Conservation (phyloP, 139 green algal genomes). For the Mesotaenium endlicherianum region DNA sequence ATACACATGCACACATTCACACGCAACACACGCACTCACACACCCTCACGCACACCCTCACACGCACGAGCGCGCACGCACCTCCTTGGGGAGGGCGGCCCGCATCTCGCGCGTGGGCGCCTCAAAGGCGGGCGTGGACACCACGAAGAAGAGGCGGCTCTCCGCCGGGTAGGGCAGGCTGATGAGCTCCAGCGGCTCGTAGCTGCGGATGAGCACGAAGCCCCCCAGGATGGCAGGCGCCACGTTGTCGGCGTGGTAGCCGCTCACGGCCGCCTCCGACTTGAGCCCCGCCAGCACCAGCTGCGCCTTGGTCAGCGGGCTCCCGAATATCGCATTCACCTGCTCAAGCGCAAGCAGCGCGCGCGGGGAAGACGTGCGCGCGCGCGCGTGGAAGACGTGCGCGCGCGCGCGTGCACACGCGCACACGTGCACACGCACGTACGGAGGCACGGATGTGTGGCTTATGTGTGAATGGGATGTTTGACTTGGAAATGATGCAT, state of each 20-base stretch:
- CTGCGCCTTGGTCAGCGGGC: conserved; percentile 69
- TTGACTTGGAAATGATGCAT: too few species aligned
- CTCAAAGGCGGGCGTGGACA: conserved; percentile 95
- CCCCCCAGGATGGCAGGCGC: conserved; percentile 86
- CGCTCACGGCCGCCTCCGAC: conserved; percentile 84
- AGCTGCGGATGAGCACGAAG: conserved; percentile 85
- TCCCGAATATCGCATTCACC: conserved; percentile 86
- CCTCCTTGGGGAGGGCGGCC: conserved; percentile 81
- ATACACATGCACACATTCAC: too few species aligned
- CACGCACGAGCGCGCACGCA: too few species aligned
- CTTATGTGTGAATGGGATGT: too few species aligned
- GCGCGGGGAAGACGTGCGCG: neutral
- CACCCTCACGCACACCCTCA: too few species aligned
- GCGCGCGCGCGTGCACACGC: too few species aligned
- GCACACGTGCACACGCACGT: too few species aligned
- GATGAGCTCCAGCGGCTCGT: conserved; percentile 72
- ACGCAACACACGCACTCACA: too few species aligned
- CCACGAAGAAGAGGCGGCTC: conserved; percentile 68
- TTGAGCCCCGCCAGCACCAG: conserved; percentile 80
- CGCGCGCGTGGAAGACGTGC: neutral
- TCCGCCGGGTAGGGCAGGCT: conserved; percentile 40
- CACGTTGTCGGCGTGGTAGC: conserved; percentile 97
- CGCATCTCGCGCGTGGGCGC: conserved; percentile 90
- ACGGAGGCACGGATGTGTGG: too few species aligned
- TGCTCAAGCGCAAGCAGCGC: conserved; percentile 32